Base-by-base conservation (phyloP, 2,329 filamentous ascomycete species). In the Aspergillus tanneri region DNA sequence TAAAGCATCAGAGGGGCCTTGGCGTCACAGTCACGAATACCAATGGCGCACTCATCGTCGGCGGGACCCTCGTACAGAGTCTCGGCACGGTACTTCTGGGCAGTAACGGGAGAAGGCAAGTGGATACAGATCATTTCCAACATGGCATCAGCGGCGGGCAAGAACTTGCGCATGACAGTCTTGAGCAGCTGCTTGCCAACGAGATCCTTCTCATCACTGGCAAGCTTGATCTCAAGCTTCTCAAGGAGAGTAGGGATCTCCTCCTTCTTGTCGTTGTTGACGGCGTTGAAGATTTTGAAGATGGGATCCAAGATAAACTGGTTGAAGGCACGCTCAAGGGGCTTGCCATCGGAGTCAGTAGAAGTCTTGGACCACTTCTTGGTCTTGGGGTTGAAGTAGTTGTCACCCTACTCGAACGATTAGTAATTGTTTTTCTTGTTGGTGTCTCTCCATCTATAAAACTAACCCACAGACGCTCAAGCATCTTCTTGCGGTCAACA, bases 101-200 rank as follows among this genome's bases (percentile, higher is more conserved):
- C 93, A 60, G 89, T 95, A 67, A 90, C 83, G 72, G 93, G 93
- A 61, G 93, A 97, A 68, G 93, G 93, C 69, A 99, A 83, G 78
- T 99, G 93, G 71, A 99, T 88, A 80, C 97, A 92, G 90, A 99
- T 95, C 93, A 99, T 99, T 84, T 99, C 93, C 74, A 99, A 78
- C 61, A 99, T 88, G 67, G 92, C 95, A 77, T 99, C 93, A 63
- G 93, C 93, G 69, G 93, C 93, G 64, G 93, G 93, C 72, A 99
- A 81, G 88, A 97, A 99, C 73, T 95, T 96, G 75, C 89, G 84
- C 92, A 99, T 96, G 78, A 97, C 84, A 67, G 88, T 83, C 87
- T 97, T 99, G 72, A 99, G 88, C 61, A 99, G 87, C 75, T 86
- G 83, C 86, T 99, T 99, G 83, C 91, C 92, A 78, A 95, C 90